Evolutionary conservation across 305 asterid species (phyloP).

Genomic region (Fraxinus albicans): DNA sequence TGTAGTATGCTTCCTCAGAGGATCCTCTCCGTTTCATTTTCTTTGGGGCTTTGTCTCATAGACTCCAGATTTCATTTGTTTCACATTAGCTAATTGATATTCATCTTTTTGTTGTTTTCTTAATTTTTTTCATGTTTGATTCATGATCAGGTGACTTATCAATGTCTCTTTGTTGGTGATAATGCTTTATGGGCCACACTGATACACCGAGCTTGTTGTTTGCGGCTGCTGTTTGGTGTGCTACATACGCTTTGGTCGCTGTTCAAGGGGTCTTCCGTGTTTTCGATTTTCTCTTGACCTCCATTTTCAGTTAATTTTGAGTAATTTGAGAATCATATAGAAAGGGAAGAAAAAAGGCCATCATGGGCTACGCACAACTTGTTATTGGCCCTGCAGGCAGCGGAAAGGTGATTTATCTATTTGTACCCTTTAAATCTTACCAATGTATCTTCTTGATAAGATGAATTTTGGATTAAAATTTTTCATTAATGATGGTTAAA

Average conservation of each 20-base stretch:
- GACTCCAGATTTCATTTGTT: background rate
- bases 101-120: background rate
- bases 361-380: constrained; percentile 92
- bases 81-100: background rate
- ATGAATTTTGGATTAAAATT: background rate
- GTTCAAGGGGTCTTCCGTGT: constrained; percentile 54
- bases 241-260: constrained; percentile 64
- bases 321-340: constrained; percentile 15
- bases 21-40: background rate
- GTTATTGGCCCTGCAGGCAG: constrained; percentile 99
- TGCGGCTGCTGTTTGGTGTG: constrained; percentile 80
- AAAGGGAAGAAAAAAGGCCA: constrained; percentile 27
- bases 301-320: constrained; percentile 31
- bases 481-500: background rate
- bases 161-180: constrained; percentile 36
- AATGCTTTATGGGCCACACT: constrained; percentile 55
- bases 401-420: constrained; percentile 65
- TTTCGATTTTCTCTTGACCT: constrained; percentile 30
- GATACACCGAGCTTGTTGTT: constrained; percentile 56
- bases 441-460: constrained; percentile 1
- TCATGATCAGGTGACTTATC: constrained; percentile 19
- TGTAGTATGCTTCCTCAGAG: background rate
- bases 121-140: background rate
- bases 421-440: background rate
- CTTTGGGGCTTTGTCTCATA: background rate